Evolutionary conservation across 257 asterid genomes (phyloP).

Genomic region (Rubia yunnanensis): DNA sequence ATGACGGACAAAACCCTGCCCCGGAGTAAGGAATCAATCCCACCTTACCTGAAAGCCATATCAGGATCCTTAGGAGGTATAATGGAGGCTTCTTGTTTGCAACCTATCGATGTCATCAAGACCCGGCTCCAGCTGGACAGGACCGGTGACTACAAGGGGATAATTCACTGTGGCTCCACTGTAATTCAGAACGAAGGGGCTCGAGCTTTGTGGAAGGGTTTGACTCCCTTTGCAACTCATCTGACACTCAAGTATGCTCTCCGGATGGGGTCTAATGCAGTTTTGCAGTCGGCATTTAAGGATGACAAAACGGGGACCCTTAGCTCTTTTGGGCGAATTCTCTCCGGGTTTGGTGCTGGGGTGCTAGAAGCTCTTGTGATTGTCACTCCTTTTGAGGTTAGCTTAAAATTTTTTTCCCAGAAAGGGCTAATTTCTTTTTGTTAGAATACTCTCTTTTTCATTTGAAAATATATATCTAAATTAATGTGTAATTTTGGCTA

Average conservation of each 20-base stretch:
- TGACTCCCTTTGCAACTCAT: slow-evolving; percentile 93
- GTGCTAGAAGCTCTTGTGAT: slow-evolving; percentile 91
- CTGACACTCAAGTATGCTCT: slow-evolving; percentile 87
- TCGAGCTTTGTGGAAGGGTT: slow-evolving; percentile 93
- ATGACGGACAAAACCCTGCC: slow-evolving; percentile 42
- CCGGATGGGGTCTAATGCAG: slow-evolving; percentile 96
- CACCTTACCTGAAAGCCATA: slow-evolving; percentile 84
- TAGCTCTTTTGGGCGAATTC: slow-evolving; percentile 65
- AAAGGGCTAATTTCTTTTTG: background rate
- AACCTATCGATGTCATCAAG: slow-evolving; percentile 92
- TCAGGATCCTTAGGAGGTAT: slow-evolving; percentile 93
- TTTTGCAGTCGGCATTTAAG: slow-evolving; percentile 74
- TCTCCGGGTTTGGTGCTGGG: slow-evolving; percentile 97
- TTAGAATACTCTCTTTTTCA: background rate
- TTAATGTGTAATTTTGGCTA: background rate
- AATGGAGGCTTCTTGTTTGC: slow-evolving; percentile 84
- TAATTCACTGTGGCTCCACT: slow-evolving; percentile 78
- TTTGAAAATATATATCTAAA: background rate
- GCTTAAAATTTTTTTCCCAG: background rate
- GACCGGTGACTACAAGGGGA: slow-evolving; percentile 73
- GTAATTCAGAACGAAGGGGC: slow-evolving; percentile 52
- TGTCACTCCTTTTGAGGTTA: slow-evolving; percentile 96
- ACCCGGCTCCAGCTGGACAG: slow-evolving; percentile 97
- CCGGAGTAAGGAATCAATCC: slow-evolving; percentile 33
- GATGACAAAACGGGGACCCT: slow-evolving; percentile 65